These are phyloP conservation scores for Inga oerstediana DNA, from an alignment of 306 rosid species.

Conservation along the genomic window DNA sequence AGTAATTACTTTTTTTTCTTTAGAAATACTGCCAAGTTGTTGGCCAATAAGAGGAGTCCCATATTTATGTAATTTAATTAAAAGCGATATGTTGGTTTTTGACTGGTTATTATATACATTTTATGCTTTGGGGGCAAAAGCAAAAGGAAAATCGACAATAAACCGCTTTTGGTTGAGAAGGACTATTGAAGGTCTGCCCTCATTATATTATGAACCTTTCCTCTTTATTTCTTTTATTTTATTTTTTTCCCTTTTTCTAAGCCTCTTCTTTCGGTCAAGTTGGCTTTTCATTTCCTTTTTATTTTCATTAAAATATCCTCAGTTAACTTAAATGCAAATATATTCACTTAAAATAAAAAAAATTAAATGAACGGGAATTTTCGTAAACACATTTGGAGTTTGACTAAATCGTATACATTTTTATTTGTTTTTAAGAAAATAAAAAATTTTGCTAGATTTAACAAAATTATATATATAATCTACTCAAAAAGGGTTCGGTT, in stretches of 20 bases:
- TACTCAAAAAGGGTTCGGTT: too few species aligned
- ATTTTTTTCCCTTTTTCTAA: not conserved
- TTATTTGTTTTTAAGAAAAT: not conserved
- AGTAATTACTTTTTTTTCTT: not conserved
- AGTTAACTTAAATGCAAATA: not conserved
- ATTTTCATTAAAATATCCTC: not conserved
- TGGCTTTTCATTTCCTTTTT: slow-evolving; percentile 1
- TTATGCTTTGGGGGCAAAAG: slow-evolving; percentile 17
- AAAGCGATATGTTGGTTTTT: not conserved
- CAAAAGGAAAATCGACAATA: slow-evolving; percentile 14
- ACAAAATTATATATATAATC: too few species aligned
- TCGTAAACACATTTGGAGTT: not conserved
- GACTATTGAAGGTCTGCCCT: not conserved
- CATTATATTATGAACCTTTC: slow-evolving; percentile 5
- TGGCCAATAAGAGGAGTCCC: slow-evolving; percentile 17
- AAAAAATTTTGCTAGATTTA: not conserved
- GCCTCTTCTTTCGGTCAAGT: slow-evolving; percentile 8
- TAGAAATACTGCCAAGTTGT: not conserved
- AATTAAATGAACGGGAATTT: not conserved
- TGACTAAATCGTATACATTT: not conserved
- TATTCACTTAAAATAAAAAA: not conserved
- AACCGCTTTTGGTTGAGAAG: slow-evolving; percentile 23
- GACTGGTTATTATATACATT: not conserved
- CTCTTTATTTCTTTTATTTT: not conserved
- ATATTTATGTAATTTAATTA: not conserved